phyloP scores from a whole-genome alignment of 352 stramenopile species.

The Phytopythium aichiense region DNA sequence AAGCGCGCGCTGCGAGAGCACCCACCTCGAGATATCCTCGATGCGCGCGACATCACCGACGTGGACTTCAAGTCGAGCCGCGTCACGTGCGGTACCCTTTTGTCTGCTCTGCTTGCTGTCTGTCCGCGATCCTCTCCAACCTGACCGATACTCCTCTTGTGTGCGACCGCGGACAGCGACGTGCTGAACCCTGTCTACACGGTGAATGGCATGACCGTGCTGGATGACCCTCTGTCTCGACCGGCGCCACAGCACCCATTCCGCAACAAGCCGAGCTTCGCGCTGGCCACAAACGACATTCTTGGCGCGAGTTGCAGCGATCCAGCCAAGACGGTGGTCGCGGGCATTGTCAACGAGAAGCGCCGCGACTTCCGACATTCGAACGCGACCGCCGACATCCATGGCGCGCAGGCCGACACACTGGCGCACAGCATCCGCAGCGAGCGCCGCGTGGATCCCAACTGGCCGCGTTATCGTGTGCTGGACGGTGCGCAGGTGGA shows the following conservation, averaged over 20 bases:
- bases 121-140: neutral
- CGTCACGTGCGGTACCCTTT: constrained; percentile 43
- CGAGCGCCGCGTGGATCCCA: constrained; percentile 62
- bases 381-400: constrained; percentile 64
- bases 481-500: constrained; percentile 60
- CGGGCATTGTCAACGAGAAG: constrained; percentile 53
- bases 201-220: constrained; percentile 54
- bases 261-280: constrained; percentile 48
- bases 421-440: constrained; percentile 64
- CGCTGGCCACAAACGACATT: constrained; percentile 61
- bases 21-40: constrained; percentile 56
- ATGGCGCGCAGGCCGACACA: constrained; percentile 57
- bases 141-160: neutral
- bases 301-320: constrained; percentile 48
- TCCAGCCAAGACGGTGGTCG: constrained; percentile 46
- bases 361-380: constrained; percentile 50
- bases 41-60: constrained; percentile 66
- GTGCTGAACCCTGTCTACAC: constrained; percentile 73
- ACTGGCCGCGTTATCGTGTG: constrained; percentile 49
- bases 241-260: constrained; percentile 40
- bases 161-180: constrained; percentile 27
- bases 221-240: constrained; percentile 47
- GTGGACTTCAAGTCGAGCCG: constrained; percentile 66
- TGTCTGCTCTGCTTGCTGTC: neutral
- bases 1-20: constrained; percentile 46